phyloP scores from a whole-genome alignment of 2,329 filamentous ascomycete genomes.

The Neonectria punicea region DNA sequence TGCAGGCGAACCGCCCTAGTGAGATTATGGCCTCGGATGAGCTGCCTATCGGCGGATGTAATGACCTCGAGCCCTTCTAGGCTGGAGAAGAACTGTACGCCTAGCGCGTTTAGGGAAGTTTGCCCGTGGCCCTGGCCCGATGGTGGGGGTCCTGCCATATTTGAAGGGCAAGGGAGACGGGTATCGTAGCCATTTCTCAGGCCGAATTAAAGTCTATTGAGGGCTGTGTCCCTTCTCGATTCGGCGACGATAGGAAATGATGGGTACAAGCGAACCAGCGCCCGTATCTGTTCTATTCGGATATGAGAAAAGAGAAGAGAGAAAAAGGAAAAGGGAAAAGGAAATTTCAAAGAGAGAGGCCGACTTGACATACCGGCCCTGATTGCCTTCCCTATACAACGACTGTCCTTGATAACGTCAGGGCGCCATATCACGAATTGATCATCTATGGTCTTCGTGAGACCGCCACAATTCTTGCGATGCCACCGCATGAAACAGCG shows the following conservation, averaged over 20 bases:
- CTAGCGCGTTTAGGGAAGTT: no score
- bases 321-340: no score
- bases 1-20: not conserved
- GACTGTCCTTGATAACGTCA: no score
- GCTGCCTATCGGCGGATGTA: not conserved
- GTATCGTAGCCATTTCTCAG: not conserved
- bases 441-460: no score
- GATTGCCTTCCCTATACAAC: not conserved
- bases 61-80: no score
- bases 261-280: not conserved
- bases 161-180: not conserved
- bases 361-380: not conserved
- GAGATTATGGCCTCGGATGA: not conserved
- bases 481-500: no score
- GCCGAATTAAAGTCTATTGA: not conserved
- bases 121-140: no score
- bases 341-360: not conserved
- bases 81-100: no score
- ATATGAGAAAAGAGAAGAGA: not conserved
- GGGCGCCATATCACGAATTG: no score
- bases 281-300: not conserved
- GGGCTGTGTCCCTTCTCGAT: not conserved
- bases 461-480: no score
- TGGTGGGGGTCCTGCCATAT: not conserved
- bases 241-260: not conserved